Base-by-base conservation (phyloP, 768 basidiomycete genomes). In the Amyloporia xantha region DNA sequence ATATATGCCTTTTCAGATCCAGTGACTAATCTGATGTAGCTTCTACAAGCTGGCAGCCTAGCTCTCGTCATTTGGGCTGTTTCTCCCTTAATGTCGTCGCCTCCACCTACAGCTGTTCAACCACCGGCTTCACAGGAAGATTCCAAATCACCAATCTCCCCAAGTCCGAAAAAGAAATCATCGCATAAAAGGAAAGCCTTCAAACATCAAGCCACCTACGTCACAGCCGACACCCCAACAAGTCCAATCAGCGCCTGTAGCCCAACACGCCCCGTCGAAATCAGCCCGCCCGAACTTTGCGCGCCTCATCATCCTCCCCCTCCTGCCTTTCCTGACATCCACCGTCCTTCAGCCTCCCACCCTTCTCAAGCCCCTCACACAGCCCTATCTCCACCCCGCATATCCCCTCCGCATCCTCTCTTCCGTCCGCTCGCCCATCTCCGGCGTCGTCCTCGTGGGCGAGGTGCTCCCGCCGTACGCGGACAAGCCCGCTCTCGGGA, bases 371-470 rank as follows among this genome's bases (percentile, higher is more conserved):
- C 82, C 79, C 30, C 62, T 80, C 13, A 50, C 58, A 23, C 63
- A 70, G 48, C 71, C 78, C 3, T 82, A 77, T 58, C 68, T 63
- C 24, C 79, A 77, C 53, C 77, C 77, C 2, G 65, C 61, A 25
- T 73, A 72, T 50, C 77, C 79, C 2, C 67, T 88, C n/a, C 77
- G 73, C 28, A 77, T 91, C 21, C 76, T 85, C 42, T 87, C 78
- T 1, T 75, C 85, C 1, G 74, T 74, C 17, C 72, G 80, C 48
- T 86, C 86, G 17, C 64, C 76, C 5, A 60, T 54, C n/a, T 94
- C 90, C 1, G 93, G 93, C 1, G 69, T 84, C 12, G 79, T 97
- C 27, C 77, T 86, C 2, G 92, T 96, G 6, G 93, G 81, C 24
- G 89, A 97, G 58, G 67, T 76, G 35, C 59, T 78, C 3, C 71